phyloP scores from a whole-genome alignment of 768 basidiomycete species.

The Pisolithus sp. region DNA sequence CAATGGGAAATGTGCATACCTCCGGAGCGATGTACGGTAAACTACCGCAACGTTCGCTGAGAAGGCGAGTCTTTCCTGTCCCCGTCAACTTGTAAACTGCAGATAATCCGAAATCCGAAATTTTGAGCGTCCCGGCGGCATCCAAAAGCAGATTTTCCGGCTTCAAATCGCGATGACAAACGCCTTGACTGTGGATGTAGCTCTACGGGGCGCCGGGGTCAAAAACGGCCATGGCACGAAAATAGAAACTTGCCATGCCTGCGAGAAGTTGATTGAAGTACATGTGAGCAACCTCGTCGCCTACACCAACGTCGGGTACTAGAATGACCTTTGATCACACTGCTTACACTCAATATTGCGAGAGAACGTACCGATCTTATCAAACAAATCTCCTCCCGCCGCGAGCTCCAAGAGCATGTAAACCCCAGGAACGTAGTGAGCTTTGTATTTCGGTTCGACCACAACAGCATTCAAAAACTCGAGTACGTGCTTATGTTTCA shows the following conservation, averaged over 20 bases:
- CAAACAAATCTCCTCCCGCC: conserved; percentile 91
- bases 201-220: conserved; percentile 35
- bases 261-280: conserved; percentile 84
- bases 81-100: conserved; percentile 84
- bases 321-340: not conserved
- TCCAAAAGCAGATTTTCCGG: conserved; percentile 93
- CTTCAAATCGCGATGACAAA: conserved; percentile 95
- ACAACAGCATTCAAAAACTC: conserved; percentile 76
- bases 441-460: conserved; percentile 56
- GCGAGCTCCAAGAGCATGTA: conserved; percentile 94
- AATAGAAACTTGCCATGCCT: conserved; percentile 59
- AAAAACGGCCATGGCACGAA: not conserved
- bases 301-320: conserved; percentile 89
- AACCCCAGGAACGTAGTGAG: conserved; percentile 66
- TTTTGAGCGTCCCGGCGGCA: conserved; percentile 77
- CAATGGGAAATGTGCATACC: conserved; percentile 36
- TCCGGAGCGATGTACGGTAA: conserved; percentile 94
- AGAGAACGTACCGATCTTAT: conserved; percentile 80
- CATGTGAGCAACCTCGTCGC: conserved; percentile 80
- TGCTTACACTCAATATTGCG: not conserved
- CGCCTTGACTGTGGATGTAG: conserved; percentile 83
- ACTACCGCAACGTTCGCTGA: conserved; percentile 86
- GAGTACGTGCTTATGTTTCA: conserved; percentile 77
- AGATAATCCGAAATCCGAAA: conserved; percentile 93
- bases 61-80: conserved; percentile 62